These are phyloP conservation scores for Macrophomina pseudophaseolina DNA, from an alignment of 2,329 filamentous ascomycete species.

Conservation along the genomic window DNA sequence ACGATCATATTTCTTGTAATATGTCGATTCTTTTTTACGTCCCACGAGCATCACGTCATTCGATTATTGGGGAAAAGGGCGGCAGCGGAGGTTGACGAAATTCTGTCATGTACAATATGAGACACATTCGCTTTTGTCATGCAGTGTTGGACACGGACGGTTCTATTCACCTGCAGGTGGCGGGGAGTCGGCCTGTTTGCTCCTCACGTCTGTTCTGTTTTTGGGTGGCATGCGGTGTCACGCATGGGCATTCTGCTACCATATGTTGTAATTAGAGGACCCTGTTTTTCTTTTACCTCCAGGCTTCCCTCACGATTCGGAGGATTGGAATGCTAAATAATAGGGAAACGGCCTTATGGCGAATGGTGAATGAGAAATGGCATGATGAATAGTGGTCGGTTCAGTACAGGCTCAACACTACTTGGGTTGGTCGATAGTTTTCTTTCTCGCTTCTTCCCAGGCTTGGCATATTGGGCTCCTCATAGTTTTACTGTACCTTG, in stretches of 20 bases:
- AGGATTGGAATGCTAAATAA: neutral
- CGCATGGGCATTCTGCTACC: constrained; percentile 7
- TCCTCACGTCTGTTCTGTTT: neutral
- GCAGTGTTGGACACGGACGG: neutral
- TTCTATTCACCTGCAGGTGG: neutral
- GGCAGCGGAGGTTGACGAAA: neutral
- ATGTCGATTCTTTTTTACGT: constrained; percentile 11
- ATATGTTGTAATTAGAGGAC: constrained; percentile 15
- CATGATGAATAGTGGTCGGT: constrained; percentile 7
- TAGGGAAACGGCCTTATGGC: neutral
- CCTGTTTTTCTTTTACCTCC: neutral
- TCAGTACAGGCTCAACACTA: neutral
- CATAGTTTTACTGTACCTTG: no score
- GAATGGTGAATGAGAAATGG: neutral
- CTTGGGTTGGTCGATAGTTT: neutral
- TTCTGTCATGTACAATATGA: constrained; percentile 17
- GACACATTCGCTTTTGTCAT: constrained; percentile 8
- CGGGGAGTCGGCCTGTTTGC: neutral
- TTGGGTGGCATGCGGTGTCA: constrained; percentile 1
- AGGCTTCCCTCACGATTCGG: neutral
- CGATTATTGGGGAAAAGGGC: neutral
- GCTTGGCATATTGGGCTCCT: no score
- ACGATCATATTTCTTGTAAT: neutral
- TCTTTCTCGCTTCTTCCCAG: no score
- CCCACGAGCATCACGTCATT: constrained; percentile 13